Base-by-base conservation (phyloP, 441 rosid genomes). In the Daphne laureola region DNA sequence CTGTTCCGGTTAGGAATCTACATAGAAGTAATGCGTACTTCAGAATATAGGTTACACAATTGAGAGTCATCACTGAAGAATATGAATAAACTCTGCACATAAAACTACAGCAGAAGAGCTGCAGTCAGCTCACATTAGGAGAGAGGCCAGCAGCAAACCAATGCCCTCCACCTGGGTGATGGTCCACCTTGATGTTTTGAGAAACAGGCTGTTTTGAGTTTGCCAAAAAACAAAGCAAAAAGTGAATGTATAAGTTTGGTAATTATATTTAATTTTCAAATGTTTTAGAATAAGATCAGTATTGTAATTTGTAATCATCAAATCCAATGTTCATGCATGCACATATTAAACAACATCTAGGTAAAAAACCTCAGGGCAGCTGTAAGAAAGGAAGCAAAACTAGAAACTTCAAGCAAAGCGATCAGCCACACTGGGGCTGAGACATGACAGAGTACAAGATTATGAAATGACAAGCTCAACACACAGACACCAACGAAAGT, bases 131-230 rank as follows among this genome's bases (percentile, higher is more conserved):
- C 76, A 94, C 98, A 71, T 86, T 81, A 58, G 99, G 99, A 69
- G 99, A 94, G 68, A 94, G 95, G 62, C 99, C 99, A 72, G 99
- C 98, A 63, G 99, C 96, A 76, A 90, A 87, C 99, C 99, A 94
- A 73, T 94, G 99, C 75, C 99, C 99, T 54, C 96, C 96, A 58
- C 96, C 99, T 46, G 96, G 98, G 67, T 90, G 96, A 86, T 94
- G 99, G 54, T 86, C 94, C 73, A 94, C 96, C 78, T 82, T 94
- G 61, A 84, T 53, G 64, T 77, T 88, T 72, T 86, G 96, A 71
- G 78, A 59, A 62, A 88, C 94, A 67, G 84, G 79, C 96, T 88
- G 54, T 65, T 61, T 25, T 46, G 31, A 52, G 54, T 13, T 21
- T 21, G 25, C n/a, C n/a, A 15, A 0, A 43, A 16, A 46, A 15